Evolutionary conservation across 352 stramenopile species (phyloP).

Genomic region (Blastocystis sp.): DNA sequence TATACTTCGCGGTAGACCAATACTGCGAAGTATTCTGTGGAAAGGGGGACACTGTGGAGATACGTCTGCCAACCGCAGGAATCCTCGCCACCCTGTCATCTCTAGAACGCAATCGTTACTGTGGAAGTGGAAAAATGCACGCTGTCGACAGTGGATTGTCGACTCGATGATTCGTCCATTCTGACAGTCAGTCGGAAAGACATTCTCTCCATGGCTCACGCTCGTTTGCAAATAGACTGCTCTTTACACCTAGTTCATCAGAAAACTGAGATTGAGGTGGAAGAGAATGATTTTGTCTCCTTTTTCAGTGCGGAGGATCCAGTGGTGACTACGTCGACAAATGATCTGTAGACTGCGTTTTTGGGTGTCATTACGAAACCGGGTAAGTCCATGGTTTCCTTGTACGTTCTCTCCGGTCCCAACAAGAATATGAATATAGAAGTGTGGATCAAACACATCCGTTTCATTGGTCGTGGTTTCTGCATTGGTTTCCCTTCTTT

Average conservation of each 20-base stretch:
- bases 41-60: conserved; percentile 41
- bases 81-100: neutral
- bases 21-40: conserved; percentile 54
- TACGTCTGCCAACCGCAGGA: neutral
- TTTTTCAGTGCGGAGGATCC: neutral
- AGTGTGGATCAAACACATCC: conserved; percentile 28
- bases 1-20: neutral
- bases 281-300: conserved; percentile 44
- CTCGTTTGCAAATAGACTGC: neutral
- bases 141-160: conserved; percentile 15
- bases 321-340: neutral
- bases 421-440: conserved; percentile 8
- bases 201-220: conserved; percentile 49
- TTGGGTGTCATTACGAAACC: conserved; percentile 48
- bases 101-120: conserved; percentile 3
- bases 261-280: conserved; percentile 3
- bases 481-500: conserved; percentile 7
- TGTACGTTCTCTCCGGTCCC: conserved; percentile 23
- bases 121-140: neutral
- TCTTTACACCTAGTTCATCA: conserved; percentile 20
- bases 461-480: conserved; percentile 57
- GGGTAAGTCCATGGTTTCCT: neutral
- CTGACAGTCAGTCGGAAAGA: conserved; percentile 5
- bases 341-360: conserved; percentile 10
- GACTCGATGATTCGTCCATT: neutral